A percentile compares a stretch with the other conserved stretches of the same genome.
phyloP scores from a whole-genome alignment of 2,329 filamentous ascomycete genomes.

The Colletotrichum euphorbiae region DNA sequence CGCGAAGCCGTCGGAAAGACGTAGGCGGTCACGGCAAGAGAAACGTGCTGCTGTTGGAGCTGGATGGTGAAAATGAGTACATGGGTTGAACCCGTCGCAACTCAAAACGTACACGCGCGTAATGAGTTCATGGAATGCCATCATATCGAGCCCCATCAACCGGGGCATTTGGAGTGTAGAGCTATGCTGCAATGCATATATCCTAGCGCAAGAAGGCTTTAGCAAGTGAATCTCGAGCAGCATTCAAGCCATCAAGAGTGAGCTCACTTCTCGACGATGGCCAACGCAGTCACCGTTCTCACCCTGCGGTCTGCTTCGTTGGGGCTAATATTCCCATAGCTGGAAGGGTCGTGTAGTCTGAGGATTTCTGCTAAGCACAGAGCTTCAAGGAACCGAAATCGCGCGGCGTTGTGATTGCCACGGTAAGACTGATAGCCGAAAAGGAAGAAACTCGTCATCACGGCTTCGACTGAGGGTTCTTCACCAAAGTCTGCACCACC shows the following conservation, averaged over 20 bases:
- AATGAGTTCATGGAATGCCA: constrained; percentile 3
- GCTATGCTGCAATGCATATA: background rate
- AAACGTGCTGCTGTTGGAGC: no score
- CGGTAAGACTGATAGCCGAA: constrained; percentile 12
- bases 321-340: background rate
- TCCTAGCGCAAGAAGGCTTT: background rate
- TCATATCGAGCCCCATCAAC: constrained; percentile 3
- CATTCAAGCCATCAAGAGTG: rapidly evolving
- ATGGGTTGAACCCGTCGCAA: no score
- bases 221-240: background rate
- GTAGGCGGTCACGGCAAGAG: no score
- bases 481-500: background rate
- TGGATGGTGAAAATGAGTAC: no score
- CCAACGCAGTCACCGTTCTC: background rate
- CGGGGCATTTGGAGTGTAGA: background rate
- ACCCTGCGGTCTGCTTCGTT: constrained; percentile 5
- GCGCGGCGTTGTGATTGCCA: constrained; percentile 1
- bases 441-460: constrained; percentile 14
- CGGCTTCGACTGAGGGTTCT: background rate
- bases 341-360: background rate
- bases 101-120: background rate
- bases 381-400: background rate
- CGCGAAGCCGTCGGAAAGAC: no score
- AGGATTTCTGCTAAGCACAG: background rate
- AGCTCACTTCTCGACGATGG: background rate